Evolutionary conservation across 2,329 filamentous ascomycete species (phyloP), one percentile per base, ranked within the genome.

Genomic region (Graphilbum fragrans): DNA sequence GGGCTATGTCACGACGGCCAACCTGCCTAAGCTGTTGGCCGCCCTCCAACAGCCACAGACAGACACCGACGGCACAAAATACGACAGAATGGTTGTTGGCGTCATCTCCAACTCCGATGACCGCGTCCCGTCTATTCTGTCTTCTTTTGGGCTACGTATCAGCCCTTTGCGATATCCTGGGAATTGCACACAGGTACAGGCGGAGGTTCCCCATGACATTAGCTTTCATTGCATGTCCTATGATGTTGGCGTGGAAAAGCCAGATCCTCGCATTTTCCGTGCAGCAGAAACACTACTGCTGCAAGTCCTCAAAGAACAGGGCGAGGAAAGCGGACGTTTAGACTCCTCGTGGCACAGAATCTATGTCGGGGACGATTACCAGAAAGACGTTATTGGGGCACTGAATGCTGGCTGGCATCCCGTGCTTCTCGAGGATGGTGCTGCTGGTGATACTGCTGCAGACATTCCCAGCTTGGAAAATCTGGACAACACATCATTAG

Each of bases 41-140:
- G 54, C 53, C 16, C 46, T 77, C 5, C 31, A 29, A 7, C 35
- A 39, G 12, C 6, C 32, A 23, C 9, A 18, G 21, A 22, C 16
- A 9, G 12, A 2, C 14, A 21, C 12, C 9, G 5, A 21, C 16
- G 22, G n/a, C 4, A 3, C 18, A 17, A 3, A 16, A 7, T 46
- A 43, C 14, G 41, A 35, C 20, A 20, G 23, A 7, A 27, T 67
- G 5, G 57, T 74, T 2, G 58, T 77, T 5, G 76, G 75, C 21
- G 61, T 80, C 6, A 65, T 81, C 39, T 75, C 74, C 11, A 81
- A 81, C 52, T 80, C 75, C 0, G 77, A 82, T 48, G 65, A 73
- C 51, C 63, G 76, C n/a, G 70, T 79, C 0, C 65, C 68, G 0
- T 55, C 55, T 21, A 64, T 80, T 19, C 55, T 81, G 4, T 55